These are phyloP conservation scores for Waltiozyma sp. DNA, from an alignment of 1,139 yeast species.

Conservation along the genomic window DNA sequence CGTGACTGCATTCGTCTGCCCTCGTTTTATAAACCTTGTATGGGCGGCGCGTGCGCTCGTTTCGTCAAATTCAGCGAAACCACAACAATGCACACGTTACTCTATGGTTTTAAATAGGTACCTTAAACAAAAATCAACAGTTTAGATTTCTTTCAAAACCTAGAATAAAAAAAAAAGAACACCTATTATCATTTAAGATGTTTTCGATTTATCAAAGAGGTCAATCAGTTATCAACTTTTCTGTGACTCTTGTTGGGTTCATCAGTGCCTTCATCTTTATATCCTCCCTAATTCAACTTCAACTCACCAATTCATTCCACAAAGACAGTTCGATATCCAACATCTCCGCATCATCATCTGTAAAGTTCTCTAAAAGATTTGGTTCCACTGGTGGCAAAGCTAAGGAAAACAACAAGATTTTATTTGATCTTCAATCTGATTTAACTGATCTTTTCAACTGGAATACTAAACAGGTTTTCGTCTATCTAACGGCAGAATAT, in stretches of 20 bases:
- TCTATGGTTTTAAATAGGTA: background rate
- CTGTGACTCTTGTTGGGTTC: slow-evolving; percentile 40
- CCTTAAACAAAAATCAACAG: too few species aligned
- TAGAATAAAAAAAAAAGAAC: too few species aligned
- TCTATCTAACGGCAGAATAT: slow-evolving; percentile 82
- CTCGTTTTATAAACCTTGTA: too few species aligned
- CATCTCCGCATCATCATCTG: slow-evolving; percentile 27
- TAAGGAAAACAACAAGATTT: slow-evolving; percentile 68
- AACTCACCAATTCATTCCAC: slow-evolving; percentile 32
- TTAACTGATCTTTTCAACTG: slow-evolving; percentile 77
- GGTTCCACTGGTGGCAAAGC: slow-evolving; percentile 63
- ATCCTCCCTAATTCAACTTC: slow-evolving; percentile 40
- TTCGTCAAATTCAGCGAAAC: too few species aligned
- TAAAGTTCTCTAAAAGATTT: slow-evolving; percentile 58
- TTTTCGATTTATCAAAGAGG: slow-evolving; percentile 33
- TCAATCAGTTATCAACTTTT: slow-evolving; percentile 46
- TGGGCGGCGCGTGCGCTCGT: too few species aligned
- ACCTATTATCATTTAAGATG: slow-evolving; percentile 22
- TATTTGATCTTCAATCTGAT: slow-evolving; percentile 63
- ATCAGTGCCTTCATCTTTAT: slow-evolving; percentile 35
- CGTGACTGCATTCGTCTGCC: too few species aligned
- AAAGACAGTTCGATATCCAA: slow-evolving; percentile 31
- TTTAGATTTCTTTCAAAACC: too few species aligned
- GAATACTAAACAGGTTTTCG: slow-evolving; percentile 94
- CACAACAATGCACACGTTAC: too few species aligned